Evolutionary conservation across 2,329 filamentous ascomycete genomes (phyloP).

Genomic region (Lecanicillium sp.): DNA sequence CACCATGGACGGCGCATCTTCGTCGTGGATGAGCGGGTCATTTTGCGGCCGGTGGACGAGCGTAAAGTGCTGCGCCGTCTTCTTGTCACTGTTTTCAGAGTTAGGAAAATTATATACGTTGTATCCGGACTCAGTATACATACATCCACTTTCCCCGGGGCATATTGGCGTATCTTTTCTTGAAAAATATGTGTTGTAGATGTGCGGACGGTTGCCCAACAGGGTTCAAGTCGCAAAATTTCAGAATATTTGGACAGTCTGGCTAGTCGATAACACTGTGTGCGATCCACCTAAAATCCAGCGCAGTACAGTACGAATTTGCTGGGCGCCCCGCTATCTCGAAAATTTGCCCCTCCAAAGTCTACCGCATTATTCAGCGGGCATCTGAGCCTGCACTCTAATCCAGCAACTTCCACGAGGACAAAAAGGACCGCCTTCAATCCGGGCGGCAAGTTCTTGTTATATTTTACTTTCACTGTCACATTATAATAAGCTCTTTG

Average conservation of each 20-base stretch:
- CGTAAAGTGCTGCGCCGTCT: constrained; percentile 83
- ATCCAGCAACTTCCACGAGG: constrained; percentile 1
- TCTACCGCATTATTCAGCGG: constrained; percentile 30
- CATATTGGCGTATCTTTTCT: constrained; percentile 46
- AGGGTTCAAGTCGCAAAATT: constrained; percentile 21
- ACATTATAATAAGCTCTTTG: constrained; percentile 10
- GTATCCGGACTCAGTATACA: constrained; percentile 13
- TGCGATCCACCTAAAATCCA: not conserved
- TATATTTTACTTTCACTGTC: constrained; percentile 3
- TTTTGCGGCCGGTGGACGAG: constrained; percentile 95
- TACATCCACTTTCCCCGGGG: constrained; percentile 64
- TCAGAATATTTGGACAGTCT: constrained; percentile 9
- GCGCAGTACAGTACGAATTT: constrained; percentile 20
- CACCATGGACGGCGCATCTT: constrained; percentile 80
- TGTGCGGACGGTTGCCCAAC: not conserved
- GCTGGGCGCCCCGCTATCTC: constrained; percentile 10
- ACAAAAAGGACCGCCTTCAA: not conserved
- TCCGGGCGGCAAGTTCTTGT: not conserved
- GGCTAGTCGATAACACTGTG: constrained; percentile 21
- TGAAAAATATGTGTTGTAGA: constrained; percentile 9
- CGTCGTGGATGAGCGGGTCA: constrained; percentile 94
- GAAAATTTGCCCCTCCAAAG: constrained; percentile 43
- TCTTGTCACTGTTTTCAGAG: constrained; percentile 59
- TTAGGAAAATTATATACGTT: not conserved
- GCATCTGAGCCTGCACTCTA: not conserved